Percentiles rank a stretch among this genome's conserved stretches.
Conservation (phyloP, 2,329 filamentous ascomycete genomes). For the Stagonosporopsis rhizophila region DNA sequence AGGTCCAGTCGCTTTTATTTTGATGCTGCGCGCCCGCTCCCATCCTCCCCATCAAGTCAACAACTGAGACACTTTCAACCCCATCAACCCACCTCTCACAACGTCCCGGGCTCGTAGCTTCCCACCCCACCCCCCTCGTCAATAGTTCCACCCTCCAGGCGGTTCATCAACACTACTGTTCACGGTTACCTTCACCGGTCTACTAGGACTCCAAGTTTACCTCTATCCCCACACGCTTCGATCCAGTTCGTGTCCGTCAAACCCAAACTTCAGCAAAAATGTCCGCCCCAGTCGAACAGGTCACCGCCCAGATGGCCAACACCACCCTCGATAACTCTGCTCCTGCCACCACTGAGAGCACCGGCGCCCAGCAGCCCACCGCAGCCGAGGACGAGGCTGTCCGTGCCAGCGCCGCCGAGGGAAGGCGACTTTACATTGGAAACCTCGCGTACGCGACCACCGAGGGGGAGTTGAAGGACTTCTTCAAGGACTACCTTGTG, state of each 20-base stretch:
- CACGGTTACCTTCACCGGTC: conserved; percentile 50
- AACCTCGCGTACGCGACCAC: conserved; percentile 99
- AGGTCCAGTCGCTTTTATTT: conserved; percentile 31
- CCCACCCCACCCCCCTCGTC: conserved; percentile 60
- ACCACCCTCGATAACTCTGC: conserved; percentile 65
- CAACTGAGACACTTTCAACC: conserved; percentile 35
- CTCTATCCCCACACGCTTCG: conserved; percentile 44
- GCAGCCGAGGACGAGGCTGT: conserved; percentile 85
- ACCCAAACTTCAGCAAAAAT: conserved; percentile 71
- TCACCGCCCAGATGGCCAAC: conserved; percentile 74
- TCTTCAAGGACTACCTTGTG: conserved; percentile 99
- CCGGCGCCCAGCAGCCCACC: conserved; percentile 69
- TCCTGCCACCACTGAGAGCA: conserved; percentile 53
- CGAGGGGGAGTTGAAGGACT: conserved; percentile 99
- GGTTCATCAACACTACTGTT: conserved; percentile 52
- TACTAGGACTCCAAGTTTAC: conserved; percentile 55
- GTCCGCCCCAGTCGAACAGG: conserved; percentile 83
- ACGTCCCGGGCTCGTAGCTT: conserved; percentile 57
- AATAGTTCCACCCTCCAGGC: conserved; percentile 58
- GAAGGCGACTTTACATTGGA: conserved; percentile 99
- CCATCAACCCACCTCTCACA: conserved; percentile 43
- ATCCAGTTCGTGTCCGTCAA: conserved; percentile 62
- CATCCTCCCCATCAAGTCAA: conserved; percentile 44
- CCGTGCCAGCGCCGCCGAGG: conserved; percentile 96
- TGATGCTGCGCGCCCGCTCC: conserved; percentile 37